Evolutionary conservation across 140 eudicot genomes (phyloP).

Genomic region (Bidens hawaiensis): DNA sequence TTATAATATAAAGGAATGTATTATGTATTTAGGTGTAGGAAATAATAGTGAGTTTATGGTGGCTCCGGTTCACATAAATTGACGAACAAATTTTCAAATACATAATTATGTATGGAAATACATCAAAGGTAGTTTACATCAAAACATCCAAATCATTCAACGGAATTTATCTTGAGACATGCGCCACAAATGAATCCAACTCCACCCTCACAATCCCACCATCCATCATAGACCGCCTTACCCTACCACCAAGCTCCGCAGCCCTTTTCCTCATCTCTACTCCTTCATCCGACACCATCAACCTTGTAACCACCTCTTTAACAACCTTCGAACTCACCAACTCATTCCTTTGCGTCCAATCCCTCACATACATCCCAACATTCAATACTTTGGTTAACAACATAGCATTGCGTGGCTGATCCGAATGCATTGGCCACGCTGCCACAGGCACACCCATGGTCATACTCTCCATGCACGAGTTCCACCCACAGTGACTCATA

Average conservation of each 20-base stretch:
- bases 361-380: constrained; percentile 32
- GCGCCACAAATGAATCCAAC: no score
- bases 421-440: constrained; percentile 49
- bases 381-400: constrained; percentile 28
- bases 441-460: constrained; percentile 41
- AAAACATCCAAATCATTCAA: no score
- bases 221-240: constrained; percentile 19
- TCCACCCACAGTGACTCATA: constrained; percentile 48
- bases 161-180: no score
- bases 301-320: constrained; percentile 24
- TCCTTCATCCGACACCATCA: constrained; percentile 41
- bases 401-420: constrained; percentile 39
- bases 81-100: no score
- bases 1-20: no score
- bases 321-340: constrained; percentile 21
- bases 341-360: constrained; percentile 33
- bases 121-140: no score
- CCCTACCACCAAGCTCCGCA: constrained; percentile 20
- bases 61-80: no score
- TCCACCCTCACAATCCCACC: constrained; percentile 32
- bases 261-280: constrained; percentile 30
- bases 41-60: no score
- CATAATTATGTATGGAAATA: no score
- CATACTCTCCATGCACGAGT: constrained; percentile 35
- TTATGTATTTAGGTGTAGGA: no score